A percentile compares a stretch with the other conserved stretches of the same genome.
Evolutionary conservation across 192 early-diverging fungal species (phyloP).

Genomic region (Ambispora gerdemannii): DNA sequence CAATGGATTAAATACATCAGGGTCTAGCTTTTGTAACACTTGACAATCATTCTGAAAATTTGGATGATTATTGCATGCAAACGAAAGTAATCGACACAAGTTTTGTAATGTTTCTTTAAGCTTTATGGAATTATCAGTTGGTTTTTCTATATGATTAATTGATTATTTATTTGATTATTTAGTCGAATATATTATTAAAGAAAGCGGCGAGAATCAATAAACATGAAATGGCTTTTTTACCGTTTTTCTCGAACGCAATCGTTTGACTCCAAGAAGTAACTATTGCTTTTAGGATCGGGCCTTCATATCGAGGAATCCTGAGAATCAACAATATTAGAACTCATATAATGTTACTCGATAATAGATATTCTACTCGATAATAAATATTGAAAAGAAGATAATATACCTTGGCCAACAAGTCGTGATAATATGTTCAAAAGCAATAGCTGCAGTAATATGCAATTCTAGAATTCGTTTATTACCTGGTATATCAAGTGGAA

Average conservation of each 20-base stretch:
- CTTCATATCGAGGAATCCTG: constrained; percentile 20
- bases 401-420: constrained; percentile 28
- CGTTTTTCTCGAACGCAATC: background rate
- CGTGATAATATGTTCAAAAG: constrained; percentile 7
- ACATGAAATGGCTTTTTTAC: too few relatives aligned
- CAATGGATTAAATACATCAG: background rate
- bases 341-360: background rate
- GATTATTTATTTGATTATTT: background rate
- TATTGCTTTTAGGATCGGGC: constrained; percentile 1
- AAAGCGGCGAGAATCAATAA: too few relatives aligned
- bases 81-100: constrained; percentile 12
- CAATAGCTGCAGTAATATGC: constrained; percentile 12
- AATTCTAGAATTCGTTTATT: constrained; percentile 13
- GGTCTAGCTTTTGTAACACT: background rate
- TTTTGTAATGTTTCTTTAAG: constrained; percentile 2
- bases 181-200: background rate
- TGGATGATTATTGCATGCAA: background rate
- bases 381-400: background rate
- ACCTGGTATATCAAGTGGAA: constrained; percentile 1
- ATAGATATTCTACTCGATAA: background rate
- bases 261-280: constrained; percentile 14
- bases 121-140: background rate
- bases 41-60: background rate
- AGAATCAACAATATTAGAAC: background rate
- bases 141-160: background rate